Evolutionary conservation across 495 filamentous ascomycete species (phyloP).

Genomic region (Elasticomyces elasticus): DNA sequence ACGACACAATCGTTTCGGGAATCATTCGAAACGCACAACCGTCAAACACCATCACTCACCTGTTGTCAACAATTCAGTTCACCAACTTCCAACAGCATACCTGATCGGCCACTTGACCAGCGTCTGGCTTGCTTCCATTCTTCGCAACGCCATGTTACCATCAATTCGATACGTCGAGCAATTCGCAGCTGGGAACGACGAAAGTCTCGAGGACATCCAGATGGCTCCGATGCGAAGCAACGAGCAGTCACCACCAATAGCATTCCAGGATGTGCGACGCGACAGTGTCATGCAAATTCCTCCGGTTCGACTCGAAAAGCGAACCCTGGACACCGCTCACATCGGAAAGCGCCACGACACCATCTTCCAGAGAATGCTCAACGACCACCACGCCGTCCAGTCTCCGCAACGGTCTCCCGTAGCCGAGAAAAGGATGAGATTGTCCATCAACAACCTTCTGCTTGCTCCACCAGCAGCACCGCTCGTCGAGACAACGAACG

Average conservation of each 20-base stretch:
- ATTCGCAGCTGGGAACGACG: background rate
- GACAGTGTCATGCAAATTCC: background rate
- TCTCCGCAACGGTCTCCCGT: no score
- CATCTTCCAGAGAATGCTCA: background rate
- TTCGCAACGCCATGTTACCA: background rate
- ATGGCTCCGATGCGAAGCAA: background rate
- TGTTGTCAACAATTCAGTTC: no score
- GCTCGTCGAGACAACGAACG: background rate
- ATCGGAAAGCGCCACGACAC: background rate
- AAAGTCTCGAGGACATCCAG: background rate
- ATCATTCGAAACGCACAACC: no score
- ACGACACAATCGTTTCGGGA: no score
- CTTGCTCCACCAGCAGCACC: background rate
- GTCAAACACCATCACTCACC: no score
- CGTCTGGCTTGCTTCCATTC: no score
- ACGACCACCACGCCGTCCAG: background rate
- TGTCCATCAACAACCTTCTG: background rate
- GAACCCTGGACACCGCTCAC: background rate
- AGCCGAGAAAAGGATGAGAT: background rate
- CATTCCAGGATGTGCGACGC: background rate
- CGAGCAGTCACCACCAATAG: background rate
- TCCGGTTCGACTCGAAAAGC: background rate
- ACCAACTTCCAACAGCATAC: background rate
- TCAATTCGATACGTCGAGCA: background rate
- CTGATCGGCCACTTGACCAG: background rate